Conservation (phyloP, 73 alveolate species). For the Paramecium octaurelia region DNA sequence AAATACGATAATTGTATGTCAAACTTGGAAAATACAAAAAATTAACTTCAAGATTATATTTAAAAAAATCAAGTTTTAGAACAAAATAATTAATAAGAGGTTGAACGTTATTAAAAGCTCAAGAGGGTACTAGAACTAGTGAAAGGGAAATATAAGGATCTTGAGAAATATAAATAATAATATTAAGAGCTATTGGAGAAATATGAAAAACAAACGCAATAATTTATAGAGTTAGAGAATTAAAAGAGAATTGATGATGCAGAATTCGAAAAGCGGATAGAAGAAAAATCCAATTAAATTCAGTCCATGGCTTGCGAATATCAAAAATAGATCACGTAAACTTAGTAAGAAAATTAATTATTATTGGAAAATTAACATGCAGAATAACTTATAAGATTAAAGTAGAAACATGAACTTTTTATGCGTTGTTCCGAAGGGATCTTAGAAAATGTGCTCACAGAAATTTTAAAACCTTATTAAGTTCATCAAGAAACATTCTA, state of each 20-base stretch:
- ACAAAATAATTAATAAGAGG: neutral
- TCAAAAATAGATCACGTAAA: neutral
- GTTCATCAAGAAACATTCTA: neutral
- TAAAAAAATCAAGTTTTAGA: neutral
- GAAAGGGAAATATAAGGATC: neutral
- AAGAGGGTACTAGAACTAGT: neutral
- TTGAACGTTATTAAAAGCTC: neutral
- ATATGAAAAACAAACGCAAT: neutral
- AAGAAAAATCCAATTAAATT: neutral
- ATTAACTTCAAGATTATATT: neutral
- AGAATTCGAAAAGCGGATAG: neutral
- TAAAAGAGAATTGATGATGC: neutral
- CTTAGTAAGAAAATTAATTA: neutral
- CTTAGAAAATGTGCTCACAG: neutral
- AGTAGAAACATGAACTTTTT: neutral
- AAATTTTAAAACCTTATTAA: neutral
- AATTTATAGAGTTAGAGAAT: neutral
- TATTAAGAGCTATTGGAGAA: neutral
- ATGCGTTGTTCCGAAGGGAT: neutral
- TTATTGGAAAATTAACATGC: neutral
- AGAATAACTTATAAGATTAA: neutral
- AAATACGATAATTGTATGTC: neutral
- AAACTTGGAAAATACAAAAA: neutral
- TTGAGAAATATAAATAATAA: neutral
- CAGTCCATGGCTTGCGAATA: neutral